Evolutionary conservation across 2,329 filamentous ascomycete genomes (phyloP), one percentile per base, ranked within the genome.

Genomic region (Pseudohalonectria lignicola): DNA sequence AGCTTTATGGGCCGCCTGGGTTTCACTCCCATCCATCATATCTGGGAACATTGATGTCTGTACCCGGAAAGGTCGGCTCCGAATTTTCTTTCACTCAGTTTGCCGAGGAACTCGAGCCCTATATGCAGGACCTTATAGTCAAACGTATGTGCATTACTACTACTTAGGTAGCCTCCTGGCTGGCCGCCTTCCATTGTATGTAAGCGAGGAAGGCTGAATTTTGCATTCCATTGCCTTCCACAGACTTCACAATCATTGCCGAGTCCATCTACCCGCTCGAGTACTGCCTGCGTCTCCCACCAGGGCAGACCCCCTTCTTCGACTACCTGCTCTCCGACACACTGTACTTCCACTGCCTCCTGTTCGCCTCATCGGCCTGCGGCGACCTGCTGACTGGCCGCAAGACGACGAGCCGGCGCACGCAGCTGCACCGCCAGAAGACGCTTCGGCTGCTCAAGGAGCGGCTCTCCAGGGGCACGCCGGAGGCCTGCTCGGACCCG

Each of bases 311-410:
- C n/a, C 57, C 51, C 52, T 47, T 59, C 29, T 52, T 51, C 10
- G 50, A 51, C 10, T n/a, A n/a, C n/a, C 43, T 62, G 8, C 45
- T 47, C 4, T 26, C 44, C n/a, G 59, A 63, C 39, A 41, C 54
- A 3, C 54, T 52, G 13, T 60, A 56, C 36, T 47, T 63, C 2
- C 57, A 63, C 42, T 47, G 54, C 25, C 50, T 53, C 29, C 49
- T 56, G 4, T 61, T 60, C 41, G 49, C 53, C 2, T 43, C 53
- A 5, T 49, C 57, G 19, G 45, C 44, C 23, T 63, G 55, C 43
- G 53, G 23, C 23, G 23, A 26, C 23, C 7, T 8, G 23, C 23
- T 26, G 23, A 8, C 23, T 12, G 23, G 15, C 31, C 31, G 4
- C 31, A 30, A 18, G 31, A 28, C n/a, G 31, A 35, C 23, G 21